Evolutionary conservation across 2,329 filamentous ascomycete species (phyloP), one percentile per base, ranked within the genome.

Genomic region (Cytospora leucostoma): DNA sequence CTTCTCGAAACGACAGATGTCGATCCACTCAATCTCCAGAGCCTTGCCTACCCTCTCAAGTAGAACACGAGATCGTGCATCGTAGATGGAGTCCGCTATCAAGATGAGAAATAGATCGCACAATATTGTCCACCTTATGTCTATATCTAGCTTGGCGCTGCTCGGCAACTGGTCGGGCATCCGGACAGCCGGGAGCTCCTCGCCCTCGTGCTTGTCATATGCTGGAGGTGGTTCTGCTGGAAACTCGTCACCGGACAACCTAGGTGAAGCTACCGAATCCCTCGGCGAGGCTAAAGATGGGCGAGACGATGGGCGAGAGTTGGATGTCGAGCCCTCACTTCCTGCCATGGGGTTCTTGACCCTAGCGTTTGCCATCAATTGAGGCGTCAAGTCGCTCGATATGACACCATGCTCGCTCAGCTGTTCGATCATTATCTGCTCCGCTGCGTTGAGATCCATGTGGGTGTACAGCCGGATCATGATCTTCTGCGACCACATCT

Each of bases 361-460:
- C 58, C 93, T 85, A 13, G 95, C 87, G 75, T 98, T 99, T 67
- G 92, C 88, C 88, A 96, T 96, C 52, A 99, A 81, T 0, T 91
- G 86, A 0, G 91, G 89, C 0, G 92, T 93, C 63, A 99, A 80
- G 74, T 99, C 95, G 52, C 82, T 80, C 0, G 95, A 89, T 66
- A 92, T 82, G 7, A 99, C 93, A 5, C 94, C 95, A 76, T 99
- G 95, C 63, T 95, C 91, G 13, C 91, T 89, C 64, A 99, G 82
- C 76, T 99, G 95, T 78, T 99, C 95, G 69, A 99, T 97, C 95
- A 99, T 99, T 74, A 99, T 82, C 79, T 99, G 95, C 76, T 99
- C 95, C 15, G 86, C 88, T 27, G 89, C 81, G 71, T 88, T 93
- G 71, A 99, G 96, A 65, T 99, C 95, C 95, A 99, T 99, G 76